These are phyloP conservation scores for Macrocybe gigantea DNA, from an alignment of 768 basidiomycete genomes.

Conservation along the genomic window DNA sequence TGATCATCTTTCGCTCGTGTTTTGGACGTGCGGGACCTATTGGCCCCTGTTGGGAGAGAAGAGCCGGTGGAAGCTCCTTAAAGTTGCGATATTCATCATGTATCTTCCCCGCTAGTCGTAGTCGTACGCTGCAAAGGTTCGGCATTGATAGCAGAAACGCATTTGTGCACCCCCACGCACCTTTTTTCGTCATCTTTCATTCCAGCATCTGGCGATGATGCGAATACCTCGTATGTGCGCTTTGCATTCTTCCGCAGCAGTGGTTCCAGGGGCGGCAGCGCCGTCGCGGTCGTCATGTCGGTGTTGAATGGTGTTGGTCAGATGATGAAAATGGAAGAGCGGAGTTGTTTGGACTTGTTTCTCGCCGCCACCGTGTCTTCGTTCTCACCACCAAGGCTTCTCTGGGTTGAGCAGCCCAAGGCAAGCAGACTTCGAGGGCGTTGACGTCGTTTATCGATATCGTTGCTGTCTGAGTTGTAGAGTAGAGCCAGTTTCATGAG, in stretches of 20 bases:
- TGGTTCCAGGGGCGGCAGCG: conserved; percentile 62
- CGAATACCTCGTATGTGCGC: conserved; percentile 68
- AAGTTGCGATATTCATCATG: conserved; percentile 85
- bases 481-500: conserved; percentile 3
- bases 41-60: conserved; percentile 75
- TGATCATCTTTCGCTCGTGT: conserved; percentile 59
- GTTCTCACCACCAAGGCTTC: conserved; percentile 12
- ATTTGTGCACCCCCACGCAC: conserved; percentile 27
- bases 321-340: conserved; percentile 8
- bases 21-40: conserved; percentile 77
- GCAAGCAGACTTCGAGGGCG: background rate
- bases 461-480: too few relatives aligned
- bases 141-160: background rate
- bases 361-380: conserved; percentile 4
- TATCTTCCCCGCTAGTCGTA: conserved; percentile 80
- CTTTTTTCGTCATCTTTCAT: conserved; percentile 67
- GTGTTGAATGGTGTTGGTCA: background rate
- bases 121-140: conserved; percentile 37
- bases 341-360: conserved; percentile 18
- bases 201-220: conserved; percentile 54
- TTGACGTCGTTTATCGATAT: too few relatives aligned
- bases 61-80: conserved; percentile 75
- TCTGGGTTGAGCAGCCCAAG: conserved; percentile 10
- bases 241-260: conserved; percentile 61
- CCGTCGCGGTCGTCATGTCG: conserved; percentile 32